Conservation (phyloP, 768 basidiomycete genomes). For the Tylopilus cervinicoccineus region DNA sequence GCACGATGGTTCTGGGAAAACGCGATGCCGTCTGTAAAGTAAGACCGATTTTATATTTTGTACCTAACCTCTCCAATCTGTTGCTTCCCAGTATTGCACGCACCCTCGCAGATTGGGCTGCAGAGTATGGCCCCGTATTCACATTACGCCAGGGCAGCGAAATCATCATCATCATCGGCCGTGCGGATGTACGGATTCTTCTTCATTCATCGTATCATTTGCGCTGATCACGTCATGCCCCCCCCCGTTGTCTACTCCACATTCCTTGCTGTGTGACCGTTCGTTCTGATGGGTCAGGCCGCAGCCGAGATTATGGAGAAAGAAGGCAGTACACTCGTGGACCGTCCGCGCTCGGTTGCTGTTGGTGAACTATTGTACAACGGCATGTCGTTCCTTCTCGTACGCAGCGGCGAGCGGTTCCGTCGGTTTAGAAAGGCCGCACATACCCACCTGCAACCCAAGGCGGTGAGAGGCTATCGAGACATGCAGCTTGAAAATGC, state of each 20-base stretch:
- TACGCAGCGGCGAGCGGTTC: conserved; percentile 47
- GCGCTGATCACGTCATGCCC: background rate
- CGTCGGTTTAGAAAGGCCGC: conserved; percentile 51
- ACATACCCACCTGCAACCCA: conserved; percentile 50
- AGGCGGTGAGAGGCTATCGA: conserved; percentile 39
- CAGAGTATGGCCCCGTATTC: conserved; percentile 55
- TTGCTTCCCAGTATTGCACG: conserved; percentile 8
- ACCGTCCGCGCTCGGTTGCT: conserved; percentile 48
- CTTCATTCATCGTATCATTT: background rate
- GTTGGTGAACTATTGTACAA: conserved; percentile 51
- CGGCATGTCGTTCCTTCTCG: conserved; percentile 48
- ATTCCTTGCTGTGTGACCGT: background rate
- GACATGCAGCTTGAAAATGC: conserved; percentile 39
- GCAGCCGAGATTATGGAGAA: conserved; percentile 59
- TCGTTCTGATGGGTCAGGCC: conserved; percentile 32
- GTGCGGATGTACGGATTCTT: conserved; percentile 14
- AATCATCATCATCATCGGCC: conserved; percentile 16
- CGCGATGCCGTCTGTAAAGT: conserved; percentile 18
- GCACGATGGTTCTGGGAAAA: conserved; percentile 24
- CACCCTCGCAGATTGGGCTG: conserved; percentile 48
- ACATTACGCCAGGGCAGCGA: conserved; percentile 44
- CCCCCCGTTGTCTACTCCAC: background rate
- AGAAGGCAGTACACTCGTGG: conserved; percentile 45
- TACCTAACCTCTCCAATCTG: background rate
- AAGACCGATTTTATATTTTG: background rate